Evolutionary conservation across 768 basidiomycete genomes (phyloP).

Genomic region (Mycena galericulata): DNA sequence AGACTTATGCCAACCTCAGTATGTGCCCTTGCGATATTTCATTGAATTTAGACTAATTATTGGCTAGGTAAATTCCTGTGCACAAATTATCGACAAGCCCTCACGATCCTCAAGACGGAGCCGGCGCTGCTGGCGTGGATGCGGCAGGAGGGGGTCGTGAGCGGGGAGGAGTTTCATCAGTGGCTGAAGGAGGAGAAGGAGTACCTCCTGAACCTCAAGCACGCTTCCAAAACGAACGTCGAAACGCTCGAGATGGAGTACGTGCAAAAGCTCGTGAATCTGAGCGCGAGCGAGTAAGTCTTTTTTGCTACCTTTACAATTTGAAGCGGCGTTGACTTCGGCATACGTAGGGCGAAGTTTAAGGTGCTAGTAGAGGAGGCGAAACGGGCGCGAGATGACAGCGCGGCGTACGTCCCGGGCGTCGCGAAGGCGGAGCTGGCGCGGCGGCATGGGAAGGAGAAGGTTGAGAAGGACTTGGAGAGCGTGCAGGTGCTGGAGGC

Average conservation of each 20-base stretch:
- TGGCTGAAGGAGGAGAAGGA: no score
- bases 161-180: no score
- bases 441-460: conserved; percentile 30
- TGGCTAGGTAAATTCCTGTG: neutral
- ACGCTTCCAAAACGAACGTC: no score
- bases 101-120: no score
- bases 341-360: neutral
- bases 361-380: neutral
- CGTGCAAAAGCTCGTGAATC: neutral
- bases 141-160: no score
- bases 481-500: conserved; percentile 25
- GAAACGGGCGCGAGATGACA: neutral
- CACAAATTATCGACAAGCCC: no score
- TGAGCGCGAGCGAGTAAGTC: neutral
- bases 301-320: no score
- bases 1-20: neutral
- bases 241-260: neutral
- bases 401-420: conserved; percentile 4
- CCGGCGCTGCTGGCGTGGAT: no score
- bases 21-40: neutral
- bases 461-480: conserved; percentile 18
- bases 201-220: no score
- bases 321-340: no score
- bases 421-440: no score
- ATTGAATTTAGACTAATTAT: neutral